phyloP scores from a whole-genome alignment of 2,329 filamentous ascomycete species.

The Hypoxylon sp. region DNA sequence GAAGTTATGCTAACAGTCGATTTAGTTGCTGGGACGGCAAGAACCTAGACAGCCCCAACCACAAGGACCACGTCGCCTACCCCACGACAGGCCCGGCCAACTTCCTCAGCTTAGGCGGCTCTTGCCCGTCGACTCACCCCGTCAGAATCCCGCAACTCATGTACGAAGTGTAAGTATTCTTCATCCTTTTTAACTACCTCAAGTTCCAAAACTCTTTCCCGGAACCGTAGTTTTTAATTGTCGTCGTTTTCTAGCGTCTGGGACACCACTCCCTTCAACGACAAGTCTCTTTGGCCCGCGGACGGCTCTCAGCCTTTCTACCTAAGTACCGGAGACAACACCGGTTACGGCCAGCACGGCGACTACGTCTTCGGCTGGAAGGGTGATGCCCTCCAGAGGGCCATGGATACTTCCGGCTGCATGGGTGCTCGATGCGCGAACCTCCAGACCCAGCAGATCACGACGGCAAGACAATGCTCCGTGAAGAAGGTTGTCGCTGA shows the following conservation, averaged over 20 bases:
- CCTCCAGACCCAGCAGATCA: constrained; percentile 54
- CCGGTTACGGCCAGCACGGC: constrained; percentile 58
- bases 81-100: constrained; percentile 60
- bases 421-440: constrained; percentile 56
- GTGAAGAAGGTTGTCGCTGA: constrained; percentile 52
- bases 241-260: neutral
- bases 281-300: constrained; percentile 54
- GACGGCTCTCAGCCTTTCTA: constrained; percentile 57
- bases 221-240: neutral
- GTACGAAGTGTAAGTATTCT: constrained; percentile 56
- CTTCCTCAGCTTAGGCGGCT: constrained; percentile 56
- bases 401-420: constrained; percentile 59
- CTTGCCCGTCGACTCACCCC: constrained; percentile 53
- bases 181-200: neutral
- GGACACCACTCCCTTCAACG: constrained; percentile 55
- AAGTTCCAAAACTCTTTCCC: no score
- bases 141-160: constrained; percentile 62
- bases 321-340: constrained; percentile 55
- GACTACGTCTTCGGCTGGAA: constrained; percentile 56
- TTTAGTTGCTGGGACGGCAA: constrained; percentile 67
- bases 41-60: constrained; percentile 62
- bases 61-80: constrained; percentile 65
- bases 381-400: constrained; percentile 48
- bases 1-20: constrained; percentile 56
- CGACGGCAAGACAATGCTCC: constrained; percentile 49